Evolutionary conservation across 495 filamentous ascomycete genomes (phyloP), one percentile per base, ranked within the genome.

Genomic region (Alectoria sarmentosa): DNA sequence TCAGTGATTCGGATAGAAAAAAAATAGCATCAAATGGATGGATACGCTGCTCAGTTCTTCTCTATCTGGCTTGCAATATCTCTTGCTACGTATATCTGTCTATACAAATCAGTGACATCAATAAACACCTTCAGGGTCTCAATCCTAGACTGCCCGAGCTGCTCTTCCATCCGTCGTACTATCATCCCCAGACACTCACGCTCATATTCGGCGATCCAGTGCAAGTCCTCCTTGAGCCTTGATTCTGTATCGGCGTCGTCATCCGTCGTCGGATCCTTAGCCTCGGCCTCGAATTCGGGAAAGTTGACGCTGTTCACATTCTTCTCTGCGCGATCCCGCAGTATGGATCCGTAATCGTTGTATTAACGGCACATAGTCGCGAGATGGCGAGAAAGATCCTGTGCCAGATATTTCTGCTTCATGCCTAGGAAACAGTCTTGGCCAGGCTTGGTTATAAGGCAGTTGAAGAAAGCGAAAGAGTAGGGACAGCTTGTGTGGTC

Each of bases 281-380:
- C 10, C 4, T 4, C 36, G 36, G 36, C 36, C n/a, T n/a, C n/a
- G n/a, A 76, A 76, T 48, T 76, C 72, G 0, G 75, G 69, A 60
- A 78, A 79, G 56, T 79, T 71, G 44, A 78, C 57, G 26, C 72
- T 74, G 59, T 78, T 78, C 0, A 79, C 65, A 60, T 78, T 79
- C 2, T 38, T 41, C 62, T 79, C 77, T 2, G 52, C 65, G 1
- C 32, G 58, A 60, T 79, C 76, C 9, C 76, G 69, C 10, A 48
- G 49, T 0, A 73, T 26, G 4, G 69, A 73, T 3, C 76, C 76
- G 37, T 72, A 73, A 64, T 78, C 77, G 62, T 78, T 79, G 52
- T 77, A 78, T 69, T 72, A 68, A 4, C 76, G 72, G 64, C 75
- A 77, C 71, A 78, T 72, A 26, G 66, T 72, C 2, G 76, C 71